These are phyloP conservation scores for Nowakowskiella sp. DNA, from an alignment of 192 early-diverging fungal genomes.

Conservation along the genomic window DNA sequence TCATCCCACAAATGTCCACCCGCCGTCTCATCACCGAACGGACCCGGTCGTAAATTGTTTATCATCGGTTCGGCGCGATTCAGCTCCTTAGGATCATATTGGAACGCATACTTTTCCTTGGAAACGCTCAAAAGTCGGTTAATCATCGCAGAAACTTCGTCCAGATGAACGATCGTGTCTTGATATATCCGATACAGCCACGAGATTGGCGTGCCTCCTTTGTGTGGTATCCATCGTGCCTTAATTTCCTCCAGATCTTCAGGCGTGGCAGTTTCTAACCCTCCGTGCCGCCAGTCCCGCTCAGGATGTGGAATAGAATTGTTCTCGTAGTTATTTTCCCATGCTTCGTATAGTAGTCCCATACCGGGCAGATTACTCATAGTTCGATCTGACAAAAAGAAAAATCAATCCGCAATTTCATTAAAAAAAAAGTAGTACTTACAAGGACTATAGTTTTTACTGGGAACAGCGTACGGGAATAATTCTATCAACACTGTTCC, in stretches of 20 bases:
- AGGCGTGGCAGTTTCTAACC: constrained; percentile 20
- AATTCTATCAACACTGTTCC: constrained; percentile 41
- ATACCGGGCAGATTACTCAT: constrained; percentile 39
- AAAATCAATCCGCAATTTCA: no score
- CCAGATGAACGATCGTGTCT: constrained; percentile 34
- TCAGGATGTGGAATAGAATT: constrained; percentile 27
- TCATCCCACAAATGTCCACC: no score
- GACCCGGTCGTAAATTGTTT: no score
- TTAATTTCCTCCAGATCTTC: constrained; percentile 27
- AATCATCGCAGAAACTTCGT: constrained; percentile 24
- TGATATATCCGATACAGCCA: constrained; percentile 50
- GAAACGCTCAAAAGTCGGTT: no score
- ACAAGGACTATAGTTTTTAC: constrained; percentile 44
- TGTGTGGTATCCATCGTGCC: constrained; percentile 32
- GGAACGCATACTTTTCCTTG: no score
- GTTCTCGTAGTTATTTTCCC: constrained; percentile 34
- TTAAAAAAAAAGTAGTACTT: no score
- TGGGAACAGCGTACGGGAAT: constrained; percentile 39
- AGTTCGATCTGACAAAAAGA: no score
- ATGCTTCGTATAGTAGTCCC: constrained; percentile 37
- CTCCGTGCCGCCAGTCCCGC: constrained; percentile 15
- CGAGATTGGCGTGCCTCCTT: constrained; percentile 36
- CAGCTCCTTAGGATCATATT: no score
- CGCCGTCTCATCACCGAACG: no score
- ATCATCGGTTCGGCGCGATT: no score